A percentile compares a stretch with the other conserved stretches of the same genome.
These are phyloP conservation scores for Xylaria acuta DNA, from an alignment of 495 filamentous ascomycete species.

Conservation along the genomic window DNA sequence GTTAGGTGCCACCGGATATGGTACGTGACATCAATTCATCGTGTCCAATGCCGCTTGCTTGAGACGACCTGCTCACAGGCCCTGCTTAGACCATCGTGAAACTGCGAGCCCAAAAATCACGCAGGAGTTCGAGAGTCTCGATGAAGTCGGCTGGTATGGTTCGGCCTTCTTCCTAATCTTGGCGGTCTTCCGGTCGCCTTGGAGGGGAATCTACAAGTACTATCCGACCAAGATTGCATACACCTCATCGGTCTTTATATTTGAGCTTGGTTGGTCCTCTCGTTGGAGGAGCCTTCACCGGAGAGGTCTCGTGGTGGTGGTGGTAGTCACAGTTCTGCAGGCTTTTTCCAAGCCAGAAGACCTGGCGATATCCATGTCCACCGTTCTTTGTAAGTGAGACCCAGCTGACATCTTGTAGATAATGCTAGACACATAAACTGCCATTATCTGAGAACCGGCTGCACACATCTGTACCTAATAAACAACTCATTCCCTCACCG, in stretches of 20 bases:
- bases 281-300: conserved; percentile 56
- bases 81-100: conserved; percentile 43
- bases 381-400: neutral
- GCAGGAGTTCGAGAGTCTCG: conserved; percentile 41
- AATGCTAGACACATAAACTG: no score
- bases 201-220: conserved; percentile 43
- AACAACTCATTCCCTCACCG: no score
- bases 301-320: conserved; percentile 48
- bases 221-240: conserved; percentile 52
- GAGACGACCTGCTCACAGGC: no score
- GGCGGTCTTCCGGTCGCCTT: conserved; percentile 31
- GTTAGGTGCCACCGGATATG: no score
- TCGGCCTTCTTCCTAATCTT: conserved; percentile 35
- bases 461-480: no score
- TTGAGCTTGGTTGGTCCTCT: conserved; percentile 49
- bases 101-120: conserved; percentile 52
- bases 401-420: no score
- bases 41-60: no score
- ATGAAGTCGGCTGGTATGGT: no score
- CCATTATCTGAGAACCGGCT: no score
- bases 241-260: conserved; percentile 47
- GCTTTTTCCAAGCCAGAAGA: neutral
- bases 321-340: conserved; percentile 23
- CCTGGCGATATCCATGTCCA: neutral
- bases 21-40: no score